Conservation (phyloP, 2,329 filamentous ascomycete species). For the Thielaviopsis cerberus region DNA sequence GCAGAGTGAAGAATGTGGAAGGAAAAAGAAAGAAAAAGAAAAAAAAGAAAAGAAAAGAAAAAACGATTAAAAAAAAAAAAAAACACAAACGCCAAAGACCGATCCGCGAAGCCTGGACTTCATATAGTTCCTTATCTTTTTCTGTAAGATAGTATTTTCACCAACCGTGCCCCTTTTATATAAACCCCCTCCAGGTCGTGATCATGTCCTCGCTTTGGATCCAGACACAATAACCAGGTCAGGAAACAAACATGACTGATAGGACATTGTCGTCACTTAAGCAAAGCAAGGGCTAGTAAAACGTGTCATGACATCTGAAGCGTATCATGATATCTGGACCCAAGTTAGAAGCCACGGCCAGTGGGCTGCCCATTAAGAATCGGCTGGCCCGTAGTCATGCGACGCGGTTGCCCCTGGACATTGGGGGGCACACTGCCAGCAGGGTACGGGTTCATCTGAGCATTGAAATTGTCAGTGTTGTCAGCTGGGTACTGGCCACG, state of each 20-base stretch:
- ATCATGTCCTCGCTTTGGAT: constrained; percentile 2
- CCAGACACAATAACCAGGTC: neutral
- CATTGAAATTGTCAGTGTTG: constrained; percentile 32
- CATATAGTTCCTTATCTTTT: constrained; percentile 4
- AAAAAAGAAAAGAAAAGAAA: neutral
- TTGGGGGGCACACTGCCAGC: neutral
- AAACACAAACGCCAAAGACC: constrained; percentile 7
- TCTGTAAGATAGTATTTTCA: constrained; percentile 1
- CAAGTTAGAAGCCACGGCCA: neutral
- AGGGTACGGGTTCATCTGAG: constrained; percentile 37
- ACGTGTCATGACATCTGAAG: neutral
- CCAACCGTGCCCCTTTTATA: constrained; percentile 4
- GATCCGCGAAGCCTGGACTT: constrained; percentile 7
- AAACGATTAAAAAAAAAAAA: neutral
- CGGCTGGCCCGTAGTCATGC: constrained; percentile 7
- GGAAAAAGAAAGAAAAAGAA: neutral
- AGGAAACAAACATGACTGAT: neutral
- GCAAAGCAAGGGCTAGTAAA: neutral
- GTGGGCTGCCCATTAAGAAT: constrained; percentile 8
- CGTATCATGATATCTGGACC: neutral
- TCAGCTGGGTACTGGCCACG: constrained; percentile 32
- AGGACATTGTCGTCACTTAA: neutral
- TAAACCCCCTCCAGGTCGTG: constrained; percentile 1
- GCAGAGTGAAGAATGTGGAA: neutral
- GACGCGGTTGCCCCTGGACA: constrained; percentile 2